phyloP scores from a whole-genome alignment of 2,329 filamentous ascomycete genomes.

The Scopulariopsis brevicaulis region DNA sequence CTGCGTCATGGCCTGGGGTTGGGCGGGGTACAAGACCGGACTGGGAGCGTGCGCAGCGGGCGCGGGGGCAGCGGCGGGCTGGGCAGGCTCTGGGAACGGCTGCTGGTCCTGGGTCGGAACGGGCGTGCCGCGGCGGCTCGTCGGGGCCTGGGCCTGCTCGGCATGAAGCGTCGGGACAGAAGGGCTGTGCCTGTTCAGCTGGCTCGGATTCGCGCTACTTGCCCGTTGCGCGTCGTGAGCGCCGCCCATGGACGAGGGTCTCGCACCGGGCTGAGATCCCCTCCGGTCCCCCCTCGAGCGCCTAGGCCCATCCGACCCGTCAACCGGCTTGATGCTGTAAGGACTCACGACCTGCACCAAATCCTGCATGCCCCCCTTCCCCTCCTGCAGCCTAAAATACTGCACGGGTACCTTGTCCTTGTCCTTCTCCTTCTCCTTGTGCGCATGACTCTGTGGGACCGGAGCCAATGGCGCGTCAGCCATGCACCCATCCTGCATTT shows the following conservation, averaged over 20 bases:
- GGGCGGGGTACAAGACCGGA: neutral
- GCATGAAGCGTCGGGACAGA: neutral
- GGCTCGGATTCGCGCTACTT: neutral
- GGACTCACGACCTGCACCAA: conserved; percentile 21
- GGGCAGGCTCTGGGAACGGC: neutral
- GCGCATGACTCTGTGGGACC: conserved; percentile 4
- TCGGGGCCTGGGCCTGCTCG: neutral
- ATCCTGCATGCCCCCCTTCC: conserved; percentile 19
- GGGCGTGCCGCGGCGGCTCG: neutral
- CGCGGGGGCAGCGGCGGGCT: neutral
- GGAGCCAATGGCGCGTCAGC: conserved; percentile 16
- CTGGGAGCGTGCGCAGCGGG: neutral
- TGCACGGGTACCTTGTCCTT: conserved; percentile 27
- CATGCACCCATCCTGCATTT: neutral
- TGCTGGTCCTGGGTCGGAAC: neutral
- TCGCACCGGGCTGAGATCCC: neutral
- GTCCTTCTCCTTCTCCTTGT: neutral
- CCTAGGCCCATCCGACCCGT: neutral
- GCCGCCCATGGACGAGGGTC: neutral
- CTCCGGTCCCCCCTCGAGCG: neutral
- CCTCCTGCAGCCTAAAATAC: conserved; percentile 26
- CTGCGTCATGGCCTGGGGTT: neutral
- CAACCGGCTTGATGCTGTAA: conserved; percentile 12
- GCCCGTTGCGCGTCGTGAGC: neutral
- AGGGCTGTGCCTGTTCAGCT: neutral